Evolutionary conservation across 179 eudicot species (phyloP).

Genomic region (Beta lomatogona): DNA sequence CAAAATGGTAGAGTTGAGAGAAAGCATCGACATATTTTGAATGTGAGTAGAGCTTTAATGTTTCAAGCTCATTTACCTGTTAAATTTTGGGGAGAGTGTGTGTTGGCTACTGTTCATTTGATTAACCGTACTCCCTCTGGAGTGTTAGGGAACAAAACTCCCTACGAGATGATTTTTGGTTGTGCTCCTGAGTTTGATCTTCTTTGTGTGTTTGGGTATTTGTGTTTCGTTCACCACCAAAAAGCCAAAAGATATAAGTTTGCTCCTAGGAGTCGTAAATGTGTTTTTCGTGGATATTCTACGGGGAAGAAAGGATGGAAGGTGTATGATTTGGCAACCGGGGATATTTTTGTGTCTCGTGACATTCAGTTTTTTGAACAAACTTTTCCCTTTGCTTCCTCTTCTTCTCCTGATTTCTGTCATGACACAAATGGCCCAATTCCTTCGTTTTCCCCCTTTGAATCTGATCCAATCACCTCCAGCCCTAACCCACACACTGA

Average conservation of each 20-base stretch:
- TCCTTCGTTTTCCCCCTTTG: too few species aligned
- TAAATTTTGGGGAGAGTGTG: neutral
- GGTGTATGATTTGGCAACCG: neutral
- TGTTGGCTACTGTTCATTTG: neutral
- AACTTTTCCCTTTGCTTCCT: neutral
- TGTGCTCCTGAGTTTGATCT: neutral
- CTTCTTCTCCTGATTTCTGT: too few species aligned
- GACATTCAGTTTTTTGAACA: neutral
- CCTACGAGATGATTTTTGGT: neutral
- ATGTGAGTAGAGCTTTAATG: too few species aligned
- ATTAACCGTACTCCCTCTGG: neutral
- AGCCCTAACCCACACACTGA: too few species aligned
- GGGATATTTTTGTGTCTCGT: neutral
- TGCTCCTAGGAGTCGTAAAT: neutral
- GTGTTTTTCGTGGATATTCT: neutral
- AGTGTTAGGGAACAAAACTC: neutral
- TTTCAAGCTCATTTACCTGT: constrained; percentile 1
- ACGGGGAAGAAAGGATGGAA: neutral
- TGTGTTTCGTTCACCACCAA: neutral
- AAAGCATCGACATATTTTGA: too few species aligned
- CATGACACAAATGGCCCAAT: too few species aligned
- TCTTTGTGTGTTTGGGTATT: neutral
- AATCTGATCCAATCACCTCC: too few species aligned
- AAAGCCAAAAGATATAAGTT: neutral
- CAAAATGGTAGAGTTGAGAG: too few species aligned